Evolutionary conservation across 768 basidiomycete genomes (phyloP).

Genomic region (Baorangia bicolor): DNA sequence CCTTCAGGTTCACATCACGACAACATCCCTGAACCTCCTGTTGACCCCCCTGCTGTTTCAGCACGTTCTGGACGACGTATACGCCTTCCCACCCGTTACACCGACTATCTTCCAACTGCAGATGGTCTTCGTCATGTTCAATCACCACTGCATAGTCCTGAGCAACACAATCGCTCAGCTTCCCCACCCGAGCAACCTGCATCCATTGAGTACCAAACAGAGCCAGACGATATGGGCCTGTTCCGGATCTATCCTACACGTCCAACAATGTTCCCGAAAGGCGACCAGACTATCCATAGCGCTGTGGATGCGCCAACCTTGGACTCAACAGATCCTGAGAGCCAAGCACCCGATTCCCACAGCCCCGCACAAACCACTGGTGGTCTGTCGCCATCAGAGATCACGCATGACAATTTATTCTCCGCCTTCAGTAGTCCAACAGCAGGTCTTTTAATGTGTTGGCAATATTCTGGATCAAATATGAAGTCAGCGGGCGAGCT

Average conservation of each 20-base stretch:
- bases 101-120: not conserved
- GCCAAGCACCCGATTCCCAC: not conserved
- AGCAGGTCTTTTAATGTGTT: not conserved
- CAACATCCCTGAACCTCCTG: too few species aligned
- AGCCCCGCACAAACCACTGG: not conserved
- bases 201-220: not conserved
- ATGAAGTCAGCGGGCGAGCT: not conserved
- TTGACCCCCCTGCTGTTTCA: too few species aligned
- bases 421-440: not conserved
- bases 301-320: not conserved
- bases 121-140: not conserved
- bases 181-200: not conserved
- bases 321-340: not conserved
- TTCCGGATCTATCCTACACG: not conserved
- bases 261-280: not conserved
- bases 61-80: not conserved
- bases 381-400: too few species aligned
- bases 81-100: not conserved
- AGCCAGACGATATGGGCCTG: not conserved
- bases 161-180: not conserved
- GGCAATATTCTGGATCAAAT: not conserved
- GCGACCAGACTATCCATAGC: not conserved
- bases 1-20: too few species aligned
- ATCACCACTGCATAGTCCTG: not conserved
- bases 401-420: not conserved